These are phyloP conservation scores for sweet orange (Citrus sinensis) DNA, from an alignment of 345 rosid genomes.

Conservation along the genomic window DVS_A1.0 CM039164.1:25851001-25851500, in stretches of 20 bases:
- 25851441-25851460: neutral
- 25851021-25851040: constrained; percentile 85
- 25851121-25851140: constrained; percentile 54
- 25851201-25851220: constrained; percentile 90
- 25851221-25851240: constrained; percentile 93
- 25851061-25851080: constrained; percentile 78
- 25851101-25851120: constrained; percentile 57
- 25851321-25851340: constrained; percentile 88
- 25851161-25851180: constrained; percentile 79
- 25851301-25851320: constrained; percentile 80
- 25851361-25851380: constrained; percentile 89
- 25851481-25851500: neutral
- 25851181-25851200: constrained; percentile 85
- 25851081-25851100: constrained; percentile 87
- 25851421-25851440: neutral
- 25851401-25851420: constrained; percentile 14
- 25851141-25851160: constrained; percentile 81
- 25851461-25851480: neutral
- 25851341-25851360: constrained; percentile 93
- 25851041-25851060: constrained; percentile 92
- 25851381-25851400: constrained; percentile 94
- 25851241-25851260: constrained; percentile 83
- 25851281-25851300: constrained; percentile 65
- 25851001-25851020: constrained; percentile 86
- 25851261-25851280: constrained; percentile 86